Percentiles rank a stretch among this genome's conserved stretches.
phyloP scores from a whole-genome alignment of 495 filamentous ascomycete species.

The Penicillium salamii region DNA sequence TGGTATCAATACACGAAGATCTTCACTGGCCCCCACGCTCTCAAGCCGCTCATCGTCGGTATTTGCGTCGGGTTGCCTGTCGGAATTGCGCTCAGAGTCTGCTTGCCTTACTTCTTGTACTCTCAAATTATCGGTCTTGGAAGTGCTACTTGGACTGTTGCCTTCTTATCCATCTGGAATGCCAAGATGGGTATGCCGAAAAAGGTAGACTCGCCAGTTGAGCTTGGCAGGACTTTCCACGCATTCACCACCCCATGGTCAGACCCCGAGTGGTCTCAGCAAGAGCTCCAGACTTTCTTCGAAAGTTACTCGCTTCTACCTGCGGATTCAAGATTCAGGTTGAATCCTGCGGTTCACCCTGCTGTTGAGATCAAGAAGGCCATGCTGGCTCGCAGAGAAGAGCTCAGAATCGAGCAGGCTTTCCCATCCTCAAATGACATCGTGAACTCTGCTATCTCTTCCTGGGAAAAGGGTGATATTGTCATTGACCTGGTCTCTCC shows the following conservation, averaged over 20 bases:
- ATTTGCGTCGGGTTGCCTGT: conserved; percentile 45
- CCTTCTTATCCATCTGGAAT: conserved; percentile 45
- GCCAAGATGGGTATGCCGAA: conserved; percentile 45
- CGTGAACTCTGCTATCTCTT: conserved; percentile 32
- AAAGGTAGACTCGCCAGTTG: conserved; percentile 38
- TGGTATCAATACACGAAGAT: conserved; percentile 63
- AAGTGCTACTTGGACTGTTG: conserved; percentile 52
- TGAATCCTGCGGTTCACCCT: conserved; percentile 42
- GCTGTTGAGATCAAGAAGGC: conserved; percentile 47
- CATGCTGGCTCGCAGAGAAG: conserved; percentile 33
- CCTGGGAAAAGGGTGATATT: conserved; percentile 44
- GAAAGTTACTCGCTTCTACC: conserved; percentile 31
- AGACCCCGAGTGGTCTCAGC: conserved; percentile 49
- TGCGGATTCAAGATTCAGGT: conserved; percentile 28
- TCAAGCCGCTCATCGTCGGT: conserved; percentile 49
- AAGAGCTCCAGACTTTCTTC: conserved; percentile 49
- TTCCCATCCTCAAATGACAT: conserved; percentile 45
- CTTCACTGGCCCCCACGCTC: conserved; percentile 52
- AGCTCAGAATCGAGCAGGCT: conserved; percentile 39
- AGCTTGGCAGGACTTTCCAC: conserved; percentile 39
- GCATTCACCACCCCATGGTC: conserved; percentile 45
- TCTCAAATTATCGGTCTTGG: conserved; percentile 51
- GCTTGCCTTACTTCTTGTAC: conserved; percentile 38
- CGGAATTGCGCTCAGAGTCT: conserved; percentile 42
- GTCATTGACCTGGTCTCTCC: conserved; percentile 45